phyloP scores from a whole-genome alignment of 306 rosid genomes.

The Vicia faba region DNA sequence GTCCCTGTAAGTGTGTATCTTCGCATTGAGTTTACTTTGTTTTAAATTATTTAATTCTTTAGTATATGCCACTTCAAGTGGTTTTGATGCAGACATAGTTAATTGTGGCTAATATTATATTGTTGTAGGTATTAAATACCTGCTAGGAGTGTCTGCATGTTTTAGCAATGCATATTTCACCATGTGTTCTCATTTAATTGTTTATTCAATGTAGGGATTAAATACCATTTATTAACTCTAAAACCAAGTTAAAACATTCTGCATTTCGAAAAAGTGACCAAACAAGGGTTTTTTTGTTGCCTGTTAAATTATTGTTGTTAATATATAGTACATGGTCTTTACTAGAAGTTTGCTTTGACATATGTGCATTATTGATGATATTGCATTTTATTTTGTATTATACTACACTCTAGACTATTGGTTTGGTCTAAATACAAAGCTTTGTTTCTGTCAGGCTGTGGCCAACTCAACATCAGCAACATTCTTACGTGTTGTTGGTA shows the following conservation, averaged over 20 bases:
- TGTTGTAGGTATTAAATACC: too few species aligned
- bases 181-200: not conserved
- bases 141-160: not conserved
- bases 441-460: conserved; percentile 71
- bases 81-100: not conserved
- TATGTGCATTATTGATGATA: not conserved
- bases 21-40: not conserved
- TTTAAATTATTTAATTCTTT: not conserved
- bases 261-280: conserved; percentile 8
- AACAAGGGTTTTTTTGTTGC: not conserved
- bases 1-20: not conserved
- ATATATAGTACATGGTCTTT: not conserved
- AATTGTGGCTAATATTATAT: not conserved
- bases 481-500: conserved; percentile 97
- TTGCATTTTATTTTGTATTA: conserved; percentile 6
- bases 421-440: conserved; percentile 19
- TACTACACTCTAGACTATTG: not conserved
- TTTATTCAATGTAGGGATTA: not conserved
- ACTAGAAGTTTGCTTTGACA: not conserved
- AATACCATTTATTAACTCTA: not conserved
- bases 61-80: not conserved
- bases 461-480: conserved; percentile 99
- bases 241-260: not conserved
- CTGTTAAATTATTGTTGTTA: not conserved
- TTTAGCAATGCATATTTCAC: not conserved